These are phyloP conservation scores for Ceratocystis lukuohia DNA, from an alignment of 2,329 filamentous ascomycete genomes.

Conservation along the genomic window DNA sequence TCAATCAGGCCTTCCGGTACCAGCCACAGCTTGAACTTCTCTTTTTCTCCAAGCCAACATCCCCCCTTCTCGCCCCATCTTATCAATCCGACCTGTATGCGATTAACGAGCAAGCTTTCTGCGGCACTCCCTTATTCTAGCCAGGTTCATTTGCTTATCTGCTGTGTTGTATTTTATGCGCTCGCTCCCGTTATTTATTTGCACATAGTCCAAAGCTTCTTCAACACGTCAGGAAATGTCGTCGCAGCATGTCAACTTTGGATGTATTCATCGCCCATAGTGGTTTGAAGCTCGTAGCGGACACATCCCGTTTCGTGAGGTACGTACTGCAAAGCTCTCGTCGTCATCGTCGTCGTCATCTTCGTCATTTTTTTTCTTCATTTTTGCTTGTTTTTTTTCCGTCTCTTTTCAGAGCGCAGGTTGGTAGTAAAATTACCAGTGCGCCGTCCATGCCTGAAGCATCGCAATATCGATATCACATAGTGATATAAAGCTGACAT, in stretches of 20 bases:
- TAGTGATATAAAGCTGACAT: conserved; percentile 15
- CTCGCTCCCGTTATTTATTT: not conserved
- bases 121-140: not conserved
- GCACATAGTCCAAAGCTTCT: not conserved
- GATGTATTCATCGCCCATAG: conserved; percentile 87
- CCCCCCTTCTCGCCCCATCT: not conserved
- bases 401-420: not conserved
- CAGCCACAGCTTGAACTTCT: not conserved
- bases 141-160: not conserved
- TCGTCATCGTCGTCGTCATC: too few relatives aligned
- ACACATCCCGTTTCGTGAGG: conserved; percentile 63
- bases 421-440: not conserved
- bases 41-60: not conserved
- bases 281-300: conserved; percentile 70
- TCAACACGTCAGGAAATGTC: conserved; percentile 14
- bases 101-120: not conserved
- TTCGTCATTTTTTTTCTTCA: not conserved
- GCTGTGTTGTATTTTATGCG: conserved; percentile 15
- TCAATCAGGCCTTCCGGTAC: not conserved
- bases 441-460: conserved; percentile 9
- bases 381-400: not conserved
- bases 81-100: not conserved
- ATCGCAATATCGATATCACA: conserved; percentile 8
- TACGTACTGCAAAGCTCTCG: conserved; percentile 30
- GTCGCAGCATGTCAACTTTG: conserved; percentile 27